Conservation (phyloP, 2,329 filamentous ascomycete genomes). For the Ophiocordyceps camponoti-saundersi region DNA sequence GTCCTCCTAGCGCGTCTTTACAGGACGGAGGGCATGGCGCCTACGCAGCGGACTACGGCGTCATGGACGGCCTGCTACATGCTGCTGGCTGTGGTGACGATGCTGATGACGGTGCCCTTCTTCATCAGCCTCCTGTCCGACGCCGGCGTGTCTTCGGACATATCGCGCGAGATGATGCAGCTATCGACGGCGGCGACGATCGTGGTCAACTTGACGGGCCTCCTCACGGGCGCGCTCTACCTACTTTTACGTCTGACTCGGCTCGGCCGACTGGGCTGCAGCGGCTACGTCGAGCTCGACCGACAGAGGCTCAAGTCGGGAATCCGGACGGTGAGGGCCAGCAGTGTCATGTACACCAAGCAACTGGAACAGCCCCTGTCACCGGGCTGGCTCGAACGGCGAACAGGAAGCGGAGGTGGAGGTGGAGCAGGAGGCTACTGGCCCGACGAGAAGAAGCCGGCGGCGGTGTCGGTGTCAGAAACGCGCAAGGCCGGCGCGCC, state of each 20-base stretch:
- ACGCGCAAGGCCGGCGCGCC: neutral
- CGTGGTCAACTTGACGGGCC: conserved; percentile 46
- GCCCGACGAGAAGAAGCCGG: neutral
- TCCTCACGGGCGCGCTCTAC: conserved; percentile 48
- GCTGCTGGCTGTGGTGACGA: conserved; percentile 35
- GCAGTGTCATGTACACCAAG: conserved; percentile 5
- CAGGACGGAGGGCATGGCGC: conserved; percentile 34
- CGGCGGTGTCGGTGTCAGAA: neutral
- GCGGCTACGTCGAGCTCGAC: conserved; percentile 23
- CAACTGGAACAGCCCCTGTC: conserved; percentile 8
- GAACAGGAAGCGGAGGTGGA: neutral
- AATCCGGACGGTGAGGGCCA: conserved; percentile 1
- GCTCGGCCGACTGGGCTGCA: conserved; percentile 33
- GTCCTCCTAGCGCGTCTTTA: conserved; percentile 41
- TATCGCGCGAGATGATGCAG: conserved; percentile 18
- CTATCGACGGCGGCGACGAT: conserved; percentile 48
- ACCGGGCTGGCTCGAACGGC: neutral
- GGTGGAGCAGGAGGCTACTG: no score
- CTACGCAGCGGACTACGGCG: conserved; percentile 42
- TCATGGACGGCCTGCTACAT: conserved; percentile 57
- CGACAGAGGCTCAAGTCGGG: conserved; percentile 15
- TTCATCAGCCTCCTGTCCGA: conserved; percentile 39
- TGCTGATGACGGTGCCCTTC: conserved; percentile 44
- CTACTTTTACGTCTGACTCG: conserved; percentile 49
- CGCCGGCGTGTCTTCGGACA: conserved; percentile 13